Base-by-base conservation (phyloP, 305 asterid species). In the Fraxinus greggii region DNA sequence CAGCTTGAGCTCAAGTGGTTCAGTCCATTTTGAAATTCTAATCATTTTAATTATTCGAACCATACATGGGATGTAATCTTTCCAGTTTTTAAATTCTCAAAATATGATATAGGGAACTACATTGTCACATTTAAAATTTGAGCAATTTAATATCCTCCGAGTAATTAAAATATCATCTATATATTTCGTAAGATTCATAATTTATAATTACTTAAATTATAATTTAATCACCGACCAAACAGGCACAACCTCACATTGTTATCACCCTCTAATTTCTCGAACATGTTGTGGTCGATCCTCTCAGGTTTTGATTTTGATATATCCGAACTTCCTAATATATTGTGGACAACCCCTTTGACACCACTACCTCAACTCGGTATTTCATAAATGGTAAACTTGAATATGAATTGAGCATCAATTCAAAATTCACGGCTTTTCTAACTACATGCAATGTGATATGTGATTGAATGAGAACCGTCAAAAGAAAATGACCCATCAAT, bases 401-500 rank as follows among this genome's bases (percentile, higher is more conserved):
- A 17, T 48, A 21, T 48, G 61, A 48, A 48, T 48, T 3, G 23
- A 15, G 21, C 21, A 15, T 48, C 61, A 48, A 48, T 48, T 48
- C 4, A 48, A 48, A 21, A 13, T 48, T 48, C 61, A 48, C 6
- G 7, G 61, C 0, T 48, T 48, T 17, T 15, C 2, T 48, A 48
- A 51, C 61, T 5, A 51, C 9, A 4, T 5, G 21, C 2, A 15
- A 48, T 4, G 61, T 0, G 5, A 48, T 15, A 48, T 17, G 2
- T 0, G 1, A 4, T 40, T 21, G 63, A 54, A n/a, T 23, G 19
- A 75, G 21, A 28, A 78, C 48, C 12, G 9, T 17, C 7, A 19
- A 26, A 26, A 63, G 91, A 88, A 75, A 88, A 77, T 15, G 90
- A 89, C 87, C 10, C 67, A 67, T 86, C 90, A 85, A 40, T 80